Base-by-base conservation (phyloP, 371 early-diverging fungal species). In the Mortierella sp. region DNA sequence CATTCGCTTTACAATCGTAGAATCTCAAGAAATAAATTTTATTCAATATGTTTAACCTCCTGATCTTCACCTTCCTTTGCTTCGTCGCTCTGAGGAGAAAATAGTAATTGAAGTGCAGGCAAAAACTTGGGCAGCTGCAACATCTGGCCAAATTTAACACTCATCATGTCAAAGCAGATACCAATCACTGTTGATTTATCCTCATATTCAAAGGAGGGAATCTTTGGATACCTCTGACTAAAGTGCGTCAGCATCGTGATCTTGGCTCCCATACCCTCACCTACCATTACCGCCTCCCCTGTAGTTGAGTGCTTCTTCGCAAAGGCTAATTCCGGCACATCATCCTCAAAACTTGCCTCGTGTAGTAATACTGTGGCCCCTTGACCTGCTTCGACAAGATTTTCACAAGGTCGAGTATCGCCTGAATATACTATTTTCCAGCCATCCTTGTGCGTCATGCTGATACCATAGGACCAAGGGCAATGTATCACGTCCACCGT, bases 321-420 rank as follows among this genome's bases (percentile, higher is more conserved):
- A 26, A 86, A 70, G 0, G 99, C 99, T 43, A 96, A 94, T 17
- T 87, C 86, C n/a, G 81, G 32, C 79, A 94, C 89, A 10, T 89
- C 91, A 69, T 97, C 93, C 43, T 95, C 94, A 68, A 99, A 90
- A 3, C 99, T 99, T 0, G 98, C 97, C 85, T 99, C 99, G 83
- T 99, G 99, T 64, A 99, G 89, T 67, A 99, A 83, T 0, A 99
- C 70, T 2, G 93, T 93, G 0, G 93, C 91, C 47, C 87, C 79
- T 66, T 86, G 79, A 0, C 97, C 98, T 26, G 92, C 89, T 9
- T 87, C 68, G 6, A 94, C 88, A 34, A 99, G 86, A 26, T 87
- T 86, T 22, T 87, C 62, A 72, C 93, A 93, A 19, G 99, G 99
- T 19, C 97, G 91, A 29, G 98, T 97, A 84, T 99, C 99, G 32